phyloP scores from a whole-genome alignment of 23 red algal species.

The Chondrus crispus region DNA sequence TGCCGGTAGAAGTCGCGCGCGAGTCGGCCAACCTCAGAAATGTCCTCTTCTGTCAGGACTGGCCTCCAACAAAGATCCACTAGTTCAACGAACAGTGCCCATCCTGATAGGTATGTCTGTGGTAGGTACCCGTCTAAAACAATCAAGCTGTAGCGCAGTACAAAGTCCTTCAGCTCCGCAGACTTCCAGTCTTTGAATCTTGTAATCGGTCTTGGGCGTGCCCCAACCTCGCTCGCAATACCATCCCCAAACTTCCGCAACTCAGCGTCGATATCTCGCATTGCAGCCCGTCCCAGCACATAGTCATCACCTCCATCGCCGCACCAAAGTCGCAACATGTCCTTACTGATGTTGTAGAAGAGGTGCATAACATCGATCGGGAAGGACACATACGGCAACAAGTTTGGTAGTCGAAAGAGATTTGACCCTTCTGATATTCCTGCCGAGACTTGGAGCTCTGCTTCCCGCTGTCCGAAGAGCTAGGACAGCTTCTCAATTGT shows the following conservation, averaged over 20 bases:
- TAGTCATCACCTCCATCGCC: not conserved
- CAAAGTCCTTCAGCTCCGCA: not conserved
- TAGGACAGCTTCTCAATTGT: too few species aligned
- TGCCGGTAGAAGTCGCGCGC: conserved; percentile 20
- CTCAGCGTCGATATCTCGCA: not conserved
- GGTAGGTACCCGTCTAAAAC: not conserved
- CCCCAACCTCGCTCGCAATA: not conserved
- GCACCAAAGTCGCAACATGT: not conserved
- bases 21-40: too few species aligned
- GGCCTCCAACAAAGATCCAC: not conserved
- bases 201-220: not conserved
- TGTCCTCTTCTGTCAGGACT: not conserved
- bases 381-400: not conserved
- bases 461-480: too few species aligned
- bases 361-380: conserved; percentile 5
- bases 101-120: not conserved
- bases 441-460: too few species aligned
- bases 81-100: not conserved
- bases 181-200: not conserved
- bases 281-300: not conserved
- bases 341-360: conserved; percentile 4
- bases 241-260: not conserved
- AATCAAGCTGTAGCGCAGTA: not conserved
- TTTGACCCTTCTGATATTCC: too few species aligned
- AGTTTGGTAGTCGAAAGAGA: not conserved